Evolutionary conservation across 1,284 basidiomycete genomes (phyloP).

Genomic region (Flammula alnicola): DNA sequence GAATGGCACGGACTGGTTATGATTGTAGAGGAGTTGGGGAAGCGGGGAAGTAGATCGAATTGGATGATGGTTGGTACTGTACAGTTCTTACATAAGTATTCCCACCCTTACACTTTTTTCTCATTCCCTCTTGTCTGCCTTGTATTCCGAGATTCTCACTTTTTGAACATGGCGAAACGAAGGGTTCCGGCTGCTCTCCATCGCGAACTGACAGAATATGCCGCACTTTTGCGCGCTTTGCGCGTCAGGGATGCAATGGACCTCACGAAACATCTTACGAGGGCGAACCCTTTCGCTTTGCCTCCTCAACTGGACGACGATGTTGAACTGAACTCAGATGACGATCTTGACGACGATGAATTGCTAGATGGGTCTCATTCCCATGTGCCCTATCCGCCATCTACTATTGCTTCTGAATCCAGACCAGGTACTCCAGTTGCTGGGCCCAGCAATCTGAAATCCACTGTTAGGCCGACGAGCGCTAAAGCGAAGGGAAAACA

Average conservation of each 20-base stretch:
- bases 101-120: too few relatives aligned
- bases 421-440: constrained; percentile 13
- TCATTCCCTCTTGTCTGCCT: neutral
- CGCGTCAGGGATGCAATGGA: constrained; percentile 58
- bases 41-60: constrained; percentile 24
- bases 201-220: constrained; percentile 64
- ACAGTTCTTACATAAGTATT: constrained; percentile 50
- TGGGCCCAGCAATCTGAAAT: constrained; percentile 21
- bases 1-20: constrained; percentile 40
- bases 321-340: constrained; percentile 11
- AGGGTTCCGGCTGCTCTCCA: constrained; percentile 54
- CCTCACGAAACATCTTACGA: constrained; percentile 51
- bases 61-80: constrained; percentile 42
- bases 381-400: neutral
- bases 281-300: constrained; percentile 22
- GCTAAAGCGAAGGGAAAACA: constrained; percentile 20
- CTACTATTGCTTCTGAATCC: constrained; percentile 4
- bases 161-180: constrained; percentile 43
- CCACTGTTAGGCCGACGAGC: constrained; percentile 12
- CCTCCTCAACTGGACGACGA: constrained; percentile 6
- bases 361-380: constrained; percentile 7
- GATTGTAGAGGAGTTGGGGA: constrained; percentile 35
- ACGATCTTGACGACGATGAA: constrained; percentile 16
- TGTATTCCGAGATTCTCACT: neutral
- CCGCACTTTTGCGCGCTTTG: constrained; percentile 62